Percentiles rank a stretch among this genome's conserved stretches.
Conservation (phyloP, 345 rosid genomes). For the Eutrema japonicum region DNA sequence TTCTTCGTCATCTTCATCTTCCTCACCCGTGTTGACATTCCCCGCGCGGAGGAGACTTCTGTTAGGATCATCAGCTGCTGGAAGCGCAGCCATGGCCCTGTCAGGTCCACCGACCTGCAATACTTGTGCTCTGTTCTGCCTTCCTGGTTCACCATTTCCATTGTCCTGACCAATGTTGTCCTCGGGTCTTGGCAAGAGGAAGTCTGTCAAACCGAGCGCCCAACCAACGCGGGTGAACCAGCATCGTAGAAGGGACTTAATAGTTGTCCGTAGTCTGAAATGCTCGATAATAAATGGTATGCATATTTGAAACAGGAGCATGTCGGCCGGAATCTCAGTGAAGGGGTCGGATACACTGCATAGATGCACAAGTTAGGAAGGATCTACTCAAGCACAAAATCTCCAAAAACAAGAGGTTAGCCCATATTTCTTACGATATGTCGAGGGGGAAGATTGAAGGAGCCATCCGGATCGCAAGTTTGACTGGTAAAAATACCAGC, state of each 20-base stretch:
- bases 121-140: conserved; percentile 71
- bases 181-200: conserved; percentile 81
- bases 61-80: conserved; percentile 57
- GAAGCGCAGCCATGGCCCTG: conserved; percentile 61
- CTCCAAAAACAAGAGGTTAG: conserved; percentile 15
- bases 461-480: conserved; percentile 89
- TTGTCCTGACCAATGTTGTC: conserved; percentile 77
- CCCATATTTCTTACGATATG: conserved; percentile 71
- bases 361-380: conserved; percentile 19
- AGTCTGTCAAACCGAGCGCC: conserved; percentile 89
- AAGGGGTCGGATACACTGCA: conserved; percentile 96
- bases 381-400: conserved; percentile 7
- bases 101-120: conserved; percentile 65
- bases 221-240: conserved; percentile 94
- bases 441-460: conserved; percentile 93
- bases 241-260: conserved; percentile 86
- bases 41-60: conserved; percentile 51
- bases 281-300: conserved; percentile 96
- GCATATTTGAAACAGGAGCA: conserved; percentile 98
- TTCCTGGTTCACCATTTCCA: conserved; percentile 70
- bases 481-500: conserved; percentile 97
- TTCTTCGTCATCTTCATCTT: conserved; percentile 70
- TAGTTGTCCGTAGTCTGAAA: conserved; percentile 84
- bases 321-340: conserved; percentile 97
- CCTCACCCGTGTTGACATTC: conserved; percentile 54